phyloP scores from a whole-genome alignment of 1,284 basidiomycete species.

The Fomitiporia mediterranea region DNA sequence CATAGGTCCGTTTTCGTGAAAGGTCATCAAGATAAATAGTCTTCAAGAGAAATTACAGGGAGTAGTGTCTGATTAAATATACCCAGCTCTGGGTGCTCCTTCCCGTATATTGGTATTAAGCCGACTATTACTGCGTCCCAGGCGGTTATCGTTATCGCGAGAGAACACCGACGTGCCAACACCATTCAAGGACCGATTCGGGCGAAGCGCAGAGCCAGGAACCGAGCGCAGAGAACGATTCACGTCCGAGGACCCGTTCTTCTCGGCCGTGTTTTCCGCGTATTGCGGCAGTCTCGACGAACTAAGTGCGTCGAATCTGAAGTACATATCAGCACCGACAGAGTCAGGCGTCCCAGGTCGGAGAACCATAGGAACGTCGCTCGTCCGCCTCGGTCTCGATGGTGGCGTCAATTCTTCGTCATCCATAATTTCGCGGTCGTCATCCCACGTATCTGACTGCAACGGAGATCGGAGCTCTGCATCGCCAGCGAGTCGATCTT shows the following conservation, averaged over 20 bases:
- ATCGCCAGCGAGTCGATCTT: background rate
- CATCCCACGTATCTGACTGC: slow-evolving; percentile 3
- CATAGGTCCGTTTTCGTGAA: background rate
- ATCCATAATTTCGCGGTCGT: slow-evolving; percentile 2
- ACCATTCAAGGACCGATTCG: background rate
- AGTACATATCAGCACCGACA: slow-evolving; percentile 1
- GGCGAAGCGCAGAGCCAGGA: background rate
- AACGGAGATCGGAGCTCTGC: slow-evolving; percentile 9
- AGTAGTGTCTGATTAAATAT: background rate
- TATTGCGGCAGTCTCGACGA: background rate
- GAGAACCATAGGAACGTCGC: slow-evolving; percentile 15
- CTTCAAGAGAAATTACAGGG: background rate
- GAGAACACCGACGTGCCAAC: background rate
- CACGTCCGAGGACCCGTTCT: too few relatives aligned
- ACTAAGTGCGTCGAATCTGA: slow-evolving; percentile 7
- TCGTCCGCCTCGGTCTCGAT: background rate
- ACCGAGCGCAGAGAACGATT: background rate
- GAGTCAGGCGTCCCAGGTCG: slow-evolving; percentile 15
- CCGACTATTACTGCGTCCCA: background rate
- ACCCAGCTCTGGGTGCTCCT: background rate
- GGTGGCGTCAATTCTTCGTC: background rate
- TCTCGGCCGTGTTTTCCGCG: background rate
- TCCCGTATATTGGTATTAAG: too few relatives aligned
- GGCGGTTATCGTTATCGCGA: background rate
- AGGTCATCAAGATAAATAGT: slow-evolving; percentile 2